Evolutionary conservation across 1,284 basidiomycete genomes (phyloP), one percentile per base, ranked within the genome.

Genomic region (Mycosarcoma mackinlayi): DNA sequence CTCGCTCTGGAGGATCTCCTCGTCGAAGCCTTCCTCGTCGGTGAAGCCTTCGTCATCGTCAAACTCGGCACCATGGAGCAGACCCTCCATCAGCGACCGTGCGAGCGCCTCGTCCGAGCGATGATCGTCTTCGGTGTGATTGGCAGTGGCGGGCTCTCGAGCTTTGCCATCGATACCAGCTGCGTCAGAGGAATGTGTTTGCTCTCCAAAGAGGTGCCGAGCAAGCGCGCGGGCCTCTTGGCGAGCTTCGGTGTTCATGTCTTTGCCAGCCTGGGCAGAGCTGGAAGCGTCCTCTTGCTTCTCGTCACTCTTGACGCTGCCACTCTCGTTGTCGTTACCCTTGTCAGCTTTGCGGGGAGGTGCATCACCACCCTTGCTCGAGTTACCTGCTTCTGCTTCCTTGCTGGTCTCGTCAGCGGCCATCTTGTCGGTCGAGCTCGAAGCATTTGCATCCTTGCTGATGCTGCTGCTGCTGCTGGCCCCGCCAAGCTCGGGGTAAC

Each of bases 361-460:
- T 9, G 42, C 23, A 3, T 31, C 40, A 18, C n/a, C 41, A 10
- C 24, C 24, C 7, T 34, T 39, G 31, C 24, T 48, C 14, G 53
- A 51, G 34, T 27, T 41, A 34, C 52, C n/a, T 37, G 40, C 77
- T 2, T 68, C 68, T 37, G 76, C 83, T 4, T 71, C 74, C 14
- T 79, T 73, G 24, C 21, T 41, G 6, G 39, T 19, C n/a, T 40
- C 42, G 24, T 52, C 52, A 14, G 34, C 24, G 6, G 37, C 27
- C n/a, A 70, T 59, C 4, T 81, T 67, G 23, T 79, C 82, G 18
- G 83, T 82, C 57, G 46, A 60, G 33, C 34, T 31, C 16, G 45
- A 53, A 42, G 49, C 49, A 28, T 7, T 23, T 16, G 35, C 42
- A 4, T 88, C 88, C 84, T 89, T 91, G 30, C 89, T 91, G 71